Percentiles rank a stretch among this genome's conserved stretches.
Conservation (phyloP, 2,329 filamentous ascomycete genomes). For the Lachnellula subtilissima region DNA sequence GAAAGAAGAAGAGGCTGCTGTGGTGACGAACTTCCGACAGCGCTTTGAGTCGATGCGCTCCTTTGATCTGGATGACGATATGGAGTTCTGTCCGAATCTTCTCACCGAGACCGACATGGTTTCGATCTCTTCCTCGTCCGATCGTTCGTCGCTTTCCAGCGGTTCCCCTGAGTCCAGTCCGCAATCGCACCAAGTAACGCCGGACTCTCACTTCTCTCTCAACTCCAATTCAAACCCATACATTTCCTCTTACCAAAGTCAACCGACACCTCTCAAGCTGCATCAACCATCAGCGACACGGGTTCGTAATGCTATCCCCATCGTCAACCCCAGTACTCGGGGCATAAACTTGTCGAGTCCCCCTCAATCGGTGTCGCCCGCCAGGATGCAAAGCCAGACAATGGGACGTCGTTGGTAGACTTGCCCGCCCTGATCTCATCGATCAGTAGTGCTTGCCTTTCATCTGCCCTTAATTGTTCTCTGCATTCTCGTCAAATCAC, state of each 20-base stretch:
- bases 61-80: slow-evolving; percentile 92
- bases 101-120: slow-evolving; percentile 80
- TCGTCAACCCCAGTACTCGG: slow-evolving; percentile 84
- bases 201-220: slow-evolving; percentile 70
- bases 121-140: slow-evolving; percentile 88
- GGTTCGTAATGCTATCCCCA: slow-evolving; percentile 91
- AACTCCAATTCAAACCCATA: slow-evolving; percentile 63
- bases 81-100: slow-evolving; percentile 90
- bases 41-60: slow-evolving; percentile 89
- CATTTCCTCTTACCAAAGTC: slow-evolving; percentile 62
- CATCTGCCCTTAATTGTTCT: slow-evolving; percentile 28
- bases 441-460: slow-evolving; percentile 19
- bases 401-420: slow-evolving; percentile 30
- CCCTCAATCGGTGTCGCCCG: slow-evolving; percentile 64
- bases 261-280: slow-evolving; percentile 67
- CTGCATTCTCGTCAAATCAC: slow-evolving; percentile 27
- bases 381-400: slow-evolving; percentile 47
- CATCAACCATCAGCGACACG: slow-evolving; percentile 89
- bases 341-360: slow-evolving; percentile 86
- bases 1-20: slow-evolving; percentile 82
- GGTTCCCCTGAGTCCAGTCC: slow-evolving; percentile 90
- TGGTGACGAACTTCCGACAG: slow-evolving; percentile 72
- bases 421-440: slow-evolving; percentile 17
- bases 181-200: slow-evolving; percentile 72
- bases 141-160: slow-evolving; percentile 91